Evolutionary conservation across 1,139 yeast species (phyloP).

Genomic region (Pichiaceae sp.): DNA sequence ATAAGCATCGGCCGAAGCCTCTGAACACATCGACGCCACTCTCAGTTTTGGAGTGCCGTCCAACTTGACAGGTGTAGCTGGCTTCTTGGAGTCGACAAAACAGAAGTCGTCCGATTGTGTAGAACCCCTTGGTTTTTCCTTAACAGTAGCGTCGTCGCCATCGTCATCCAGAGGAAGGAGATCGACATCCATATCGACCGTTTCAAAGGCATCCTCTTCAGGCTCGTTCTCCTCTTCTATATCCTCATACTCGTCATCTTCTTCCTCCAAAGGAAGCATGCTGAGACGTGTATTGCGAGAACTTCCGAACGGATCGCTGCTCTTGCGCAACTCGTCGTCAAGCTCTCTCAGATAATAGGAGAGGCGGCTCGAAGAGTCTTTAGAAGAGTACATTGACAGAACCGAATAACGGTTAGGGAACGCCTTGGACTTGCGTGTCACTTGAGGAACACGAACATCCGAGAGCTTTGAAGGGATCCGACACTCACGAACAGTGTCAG

Average conservation of each 20-base stretch:
- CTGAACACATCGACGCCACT: conserved; percentile 20
- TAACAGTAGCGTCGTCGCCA: conserved; percentile 18
- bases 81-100: conserved; percentile 12
- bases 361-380: conserved; percentile 54
- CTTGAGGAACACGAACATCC: conserved; percentile 60
- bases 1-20: conserved; percentile 18
- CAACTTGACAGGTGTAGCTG: conserved; percentile 4
- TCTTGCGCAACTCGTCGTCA: conserved; percentile 23
- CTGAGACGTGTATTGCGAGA: conserved; percentile 16
- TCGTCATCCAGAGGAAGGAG: conserved; percentile 6
- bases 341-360: conserved; percentile 35
- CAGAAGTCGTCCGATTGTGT: conserved; percentile 14
- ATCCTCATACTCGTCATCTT: conserved; percentile 3
- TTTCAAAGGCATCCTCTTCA: background rate
- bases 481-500: conserved; percentile 17
- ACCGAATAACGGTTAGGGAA: conserved; percentile 58
- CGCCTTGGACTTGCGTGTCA: conserved; percentile 57
- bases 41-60: conserved; percentile 13
- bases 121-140: conserved; percentile 20
- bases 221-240: background rate
- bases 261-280: conserved; percentile 10
- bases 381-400: conserved; percentile 61
- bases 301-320: conserved; percentile 4
- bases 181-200: conserved; percentile 2
- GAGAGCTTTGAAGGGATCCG: conserved; percentile 38